Evolutionary conservation across 1,284 basidiomycete genomes (phyloP).

Genomic region (Puccinia horiana): DNA sequence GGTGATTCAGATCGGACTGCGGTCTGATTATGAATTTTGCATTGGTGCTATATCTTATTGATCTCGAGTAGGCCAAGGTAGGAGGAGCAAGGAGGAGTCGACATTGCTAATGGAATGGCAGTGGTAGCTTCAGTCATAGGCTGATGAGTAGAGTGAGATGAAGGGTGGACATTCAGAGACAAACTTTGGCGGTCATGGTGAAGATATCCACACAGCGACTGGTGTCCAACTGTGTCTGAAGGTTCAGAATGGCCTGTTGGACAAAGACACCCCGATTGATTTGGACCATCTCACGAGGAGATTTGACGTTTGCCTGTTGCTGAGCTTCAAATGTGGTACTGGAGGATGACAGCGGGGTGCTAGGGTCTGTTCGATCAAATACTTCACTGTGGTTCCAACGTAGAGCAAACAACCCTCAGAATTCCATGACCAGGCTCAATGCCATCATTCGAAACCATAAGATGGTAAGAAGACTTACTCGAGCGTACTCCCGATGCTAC

Average conservation of each 20-base stretch:
- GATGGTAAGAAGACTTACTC: constrained; percentile 14
- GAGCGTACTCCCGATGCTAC: constrained; percentile 17
- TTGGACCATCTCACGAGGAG: constrained; percentile 15
- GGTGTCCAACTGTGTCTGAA: constrained; percentile 79
- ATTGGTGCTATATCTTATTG: constrained; percentile 5
- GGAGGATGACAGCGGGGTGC: constrained; percentile 37
- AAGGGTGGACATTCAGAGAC: not conserved
- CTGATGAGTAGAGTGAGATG: not conserved
- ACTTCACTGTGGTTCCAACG: constrained; percentile 25
- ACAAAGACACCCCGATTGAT: constrained; percentile 29
- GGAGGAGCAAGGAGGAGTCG: constrained; percentile 43
- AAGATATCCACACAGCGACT: constrained; percentile 87
- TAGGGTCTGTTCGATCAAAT: constrained; percentile 38
- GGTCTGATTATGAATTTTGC: constrained; percentile 20
- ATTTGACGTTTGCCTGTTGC: not conserved
- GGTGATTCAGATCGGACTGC: constrained; percentile 12
- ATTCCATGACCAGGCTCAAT: not conserved
- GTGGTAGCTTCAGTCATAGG: no score
- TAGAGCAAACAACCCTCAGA: not conserved
- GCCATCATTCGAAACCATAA: not conserved
- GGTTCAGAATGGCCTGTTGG: constrained; percentile 60
- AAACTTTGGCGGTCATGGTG: constrained; percentile 88
- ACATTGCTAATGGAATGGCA: not conserved
- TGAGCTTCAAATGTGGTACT: constrained; percentile 21
- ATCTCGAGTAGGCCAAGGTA: constrained; percentile 22